These are phyloP conservation scores for Eucalyptus shirleyi DNA, from an alignment of 345 rosid species.

Conservation along the genomic window DNA sequence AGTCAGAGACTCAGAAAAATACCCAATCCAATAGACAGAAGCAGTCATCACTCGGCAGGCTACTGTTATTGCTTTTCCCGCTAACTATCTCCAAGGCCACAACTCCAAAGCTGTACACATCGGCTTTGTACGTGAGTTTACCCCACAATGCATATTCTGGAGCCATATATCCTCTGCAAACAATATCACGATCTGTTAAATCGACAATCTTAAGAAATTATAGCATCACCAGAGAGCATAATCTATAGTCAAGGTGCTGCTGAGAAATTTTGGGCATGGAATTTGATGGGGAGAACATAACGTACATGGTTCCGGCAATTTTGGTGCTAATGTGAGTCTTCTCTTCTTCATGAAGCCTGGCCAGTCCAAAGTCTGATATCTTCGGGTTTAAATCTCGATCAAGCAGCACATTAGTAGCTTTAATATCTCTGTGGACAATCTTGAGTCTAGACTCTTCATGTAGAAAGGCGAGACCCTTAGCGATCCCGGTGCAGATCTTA, in stretches of 20 bases:
- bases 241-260: background rate
- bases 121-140: conserved; percentile 17
- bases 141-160: conserved; percentile 34
- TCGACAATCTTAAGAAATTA: background rate
- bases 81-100: conserved; percentile 19
- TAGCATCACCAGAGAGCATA: background rate
- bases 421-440: conserved; percentile 61
- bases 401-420: conserved; percentile 44
- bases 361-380: conserved; percentile 63
- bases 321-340: conserved; percentile 45
- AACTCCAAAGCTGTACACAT: conserved; percentile 28
- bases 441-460: conserved; percentile 41
- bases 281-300: background rate
- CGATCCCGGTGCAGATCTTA: conserved; percentile 41
- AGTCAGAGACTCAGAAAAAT: background rate
- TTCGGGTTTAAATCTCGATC: conserved; percentile 38
- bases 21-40: conserved; percentile 24
- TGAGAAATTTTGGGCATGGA: background rate
- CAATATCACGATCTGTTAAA: background rate
- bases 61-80: conserved; percentile 12
- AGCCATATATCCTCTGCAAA: conserved; percentile 30
- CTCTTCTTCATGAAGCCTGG: conserved; percentile 34
- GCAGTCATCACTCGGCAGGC: background rate
- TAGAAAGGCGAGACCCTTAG: conserved; percentile 48
- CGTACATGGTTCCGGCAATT: conserved; percentile 62